Evolutionary conservation across 306 rosid species (phyloP).

Genomic region (Inga laurina): DNA sequence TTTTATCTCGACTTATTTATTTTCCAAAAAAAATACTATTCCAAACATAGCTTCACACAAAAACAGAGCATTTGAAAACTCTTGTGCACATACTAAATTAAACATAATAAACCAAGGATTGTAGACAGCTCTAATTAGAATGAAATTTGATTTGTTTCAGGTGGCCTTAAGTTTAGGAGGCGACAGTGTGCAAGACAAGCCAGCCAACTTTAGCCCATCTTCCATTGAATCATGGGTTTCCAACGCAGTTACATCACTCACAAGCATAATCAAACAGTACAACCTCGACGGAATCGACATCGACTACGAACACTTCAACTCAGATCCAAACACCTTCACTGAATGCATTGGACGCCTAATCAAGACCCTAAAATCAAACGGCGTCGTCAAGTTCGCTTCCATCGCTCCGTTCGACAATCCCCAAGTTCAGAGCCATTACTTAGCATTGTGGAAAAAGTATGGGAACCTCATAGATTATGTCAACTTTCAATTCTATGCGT

Average conservation of each 20-base stretch:
- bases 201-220: conserved; percentile 56
- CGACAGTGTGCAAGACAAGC: conserved; percentile 38
- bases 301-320: conserved; percentile 70
- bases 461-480: conserved; percentile 72
- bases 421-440: conserved; percentile 66
- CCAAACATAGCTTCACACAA: too few relatives aligned
- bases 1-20: too few relatives aligned
- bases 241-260: conserved; percentile 77
- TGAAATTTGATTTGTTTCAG: not conserved
- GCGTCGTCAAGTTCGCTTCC: conserved; percentile 64
- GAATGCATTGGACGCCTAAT: conserved; percentile 66
- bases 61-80: not conserved
- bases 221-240: conserved; percentile 78
- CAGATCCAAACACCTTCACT: conserved; percentile 61
- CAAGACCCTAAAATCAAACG: conserved; percentile 51
- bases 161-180: conserved; percentile 76
- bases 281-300: conserved; percentile 75
- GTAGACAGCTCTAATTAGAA: too few relatives aligned
- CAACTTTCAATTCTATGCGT: conserved; percentile 85
- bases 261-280: conserved; percentile 56
- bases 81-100: not conserved
- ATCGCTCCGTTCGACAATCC: conserved; percentile 73
- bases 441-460: conserved; percentile 69
- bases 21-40: too few relatives aligned
- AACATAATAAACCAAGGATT: too few relatives aligned